Conservation (phyloP, 108 stramenopile genomes). For the Chaetoceros tenuissimus region DNA sequence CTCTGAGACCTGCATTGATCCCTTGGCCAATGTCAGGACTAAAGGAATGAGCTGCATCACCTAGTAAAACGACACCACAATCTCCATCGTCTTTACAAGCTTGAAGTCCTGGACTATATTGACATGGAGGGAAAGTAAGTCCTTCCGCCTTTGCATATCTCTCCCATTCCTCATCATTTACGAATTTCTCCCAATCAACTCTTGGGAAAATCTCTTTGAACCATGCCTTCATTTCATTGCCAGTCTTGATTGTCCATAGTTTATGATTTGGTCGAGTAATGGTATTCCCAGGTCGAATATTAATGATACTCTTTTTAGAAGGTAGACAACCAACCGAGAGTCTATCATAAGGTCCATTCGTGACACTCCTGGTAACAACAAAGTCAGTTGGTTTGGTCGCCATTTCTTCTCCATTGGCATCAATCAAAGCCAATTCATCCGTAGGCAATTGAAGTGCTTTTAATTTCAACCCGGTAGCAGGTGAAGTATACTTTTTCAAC, state of each 20-base stretch:
- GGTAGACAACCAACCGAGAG: constrained; percentile 45
- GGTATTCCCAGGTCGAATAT: constrained; percentile 47
- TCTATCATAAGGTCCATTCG: constrained; percentile 13
- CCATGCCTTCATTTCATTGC: constrained; percentile 27
- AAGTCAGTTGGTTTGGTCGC: constrained; percentile 10
- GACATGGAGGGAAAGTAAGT: constrained; percentile 44
- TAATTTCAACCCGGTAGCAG: constrained; percentile 37
- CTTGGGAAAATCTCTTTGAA: constrained; percentile 57
- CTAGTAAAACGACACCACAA: constrained; percentile 48
- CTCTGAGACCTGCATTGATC: constrained; percentile 76
- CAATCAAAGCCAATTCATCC: constrained; percentile 6
- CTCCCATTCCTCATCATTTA: constrained; percentile 47
- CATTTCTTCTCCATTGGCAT: constrained; percentile 3
- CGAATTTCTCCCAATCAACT: constrained; percentile 17
- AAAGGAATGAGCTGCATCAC: constrained; percentile 85
- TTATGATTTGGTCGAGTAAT: constrained; percentile 50
- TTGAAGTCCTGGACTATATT: constrained; percentile 34
- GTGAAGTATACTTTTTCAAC: constrained; percentile 28
- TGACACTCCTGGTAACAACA: constrained; percentile 19
- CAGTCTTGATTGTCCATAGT: constrained; percentile 39
- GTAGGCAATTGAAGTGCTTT: constrained; percentile 65
- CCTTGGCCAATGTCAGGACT: constrained; percentile 88
- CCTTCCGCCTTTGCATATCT: constrained; percentile 56
- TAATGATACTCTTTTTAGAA: constrained; percentile 27
- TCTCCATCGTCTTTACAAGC: constrained; percentile 21